Conservation (phyloP, 371 early-diverging fungal genomes). For the Umbelopsis sp. region DNA sequence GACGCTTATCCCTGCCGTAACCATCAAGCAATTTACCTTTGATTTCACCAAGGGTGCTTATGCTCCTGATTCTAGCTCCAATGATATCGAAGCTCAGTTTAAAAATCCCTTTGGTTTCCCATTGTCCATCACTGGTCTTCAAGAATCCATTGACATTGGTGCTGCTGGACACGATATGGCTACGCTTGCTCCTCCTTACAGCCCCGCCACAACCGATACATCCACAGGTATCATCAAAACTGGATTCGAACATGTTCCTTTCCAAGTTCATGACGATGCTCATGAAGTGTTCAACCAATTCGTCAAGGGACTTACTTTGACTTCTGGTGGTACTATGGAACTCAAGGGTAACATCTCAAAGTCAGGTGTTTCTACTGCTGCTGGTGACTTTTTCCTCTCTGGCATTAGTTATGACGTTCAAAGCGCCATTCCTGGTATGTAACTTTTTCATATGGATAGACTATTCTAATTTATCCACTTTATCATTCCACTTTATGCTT, state of each 20-base stretch:
- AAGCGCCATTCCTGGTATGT: conserved; percentile 55
- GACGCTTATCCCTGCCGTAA: conserved; percentile 46
- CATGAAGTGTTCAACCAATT: conserved; percentile 48
- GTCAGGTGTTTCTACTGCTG: conserved; percentile 57
- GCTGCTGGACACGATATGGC: conserved; percentile 43
- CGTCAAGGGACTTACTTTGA: conserved; percentile 47
- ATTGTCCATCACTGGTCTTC: conserved; percentile 49
- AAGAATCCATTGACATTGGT: conserved; percentile 45
- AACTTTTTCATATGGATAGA: neutral
- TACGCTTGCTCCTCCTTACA: conserved; percentile 49
- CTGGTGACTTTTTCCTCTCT: conserved; percentile 51
- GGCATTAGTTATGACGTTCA: conserved; percentile 53
- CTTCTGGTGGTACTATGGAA: conserved; percentile 44
- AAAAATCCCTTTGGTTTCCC: conserved; percentile 66
- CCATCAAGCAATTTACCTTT: conserved; percentile 53
- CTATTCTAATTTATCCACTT: neutral
- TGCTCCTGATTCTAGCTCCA: conserved; percentile 51
- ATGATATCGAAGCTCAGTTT: conserved; percentile 50
- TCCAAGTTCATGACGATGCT: conserved; percentile 37
- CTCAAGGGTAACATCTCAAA: conserved; percentile 48
- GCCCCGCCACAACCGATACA: conserved; percentile 43
- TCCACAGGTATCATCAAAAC: conserved; percentile 49
- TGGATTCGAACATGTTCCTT: conserved; percentile 49
- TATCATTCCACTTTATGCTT: no score
- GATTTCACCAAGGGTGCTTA: conserved; percentile 59